These are phyloP conservation scores for Colletotrichum coccodes DNA, from an alignment of 2,329 filamentous ascomycete genomes.

Conservation along the genomic window DNA sequence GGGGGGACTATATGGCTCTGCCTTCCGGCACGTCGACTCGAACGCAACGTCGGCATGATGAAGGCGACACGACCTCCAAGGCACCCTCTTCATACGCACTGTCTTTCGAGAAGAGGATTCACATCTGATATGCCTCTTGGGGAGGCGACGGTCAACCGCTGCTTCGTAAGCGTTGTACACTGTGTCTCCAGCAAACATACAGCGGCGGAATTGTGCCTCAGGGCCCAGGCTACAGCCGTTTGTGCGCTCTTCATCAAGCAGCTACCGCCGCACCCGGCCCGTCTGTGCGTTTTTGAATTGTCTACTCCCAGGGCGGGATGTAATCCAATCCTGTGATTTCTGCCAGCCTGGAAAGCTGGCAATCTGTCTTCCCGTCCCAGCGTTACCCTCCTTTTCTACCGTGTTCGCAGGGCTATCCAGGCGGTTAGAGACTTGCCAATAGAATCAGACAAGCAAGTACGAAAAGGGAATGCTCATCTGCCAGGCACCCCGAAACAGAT, in stretches of 20 bases:
- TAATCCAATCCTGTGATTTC: not conserved
- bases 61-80: not conserved
- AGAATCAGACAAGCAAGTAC: slow-evolving; percentile 3
- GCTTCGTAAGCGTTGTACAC: not conserved
- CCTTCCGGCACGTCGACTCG: not conserved
- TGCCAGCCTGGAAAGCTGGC: not conserved
- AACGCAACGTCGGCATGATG: not conserved
- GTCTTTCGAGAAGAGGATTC: not conserved
- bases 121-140: not conserved
- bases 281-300: slow-evolving; percentile 8
- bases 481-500: not conserved
- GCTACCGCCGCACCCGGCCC: not conserved
- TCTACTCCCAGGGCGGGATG: not conserved
- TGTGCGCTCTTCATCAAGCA: not conserved
- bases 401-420: not conserved
- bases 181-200: not conserved
- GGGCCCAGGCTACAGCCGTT: not conserved
- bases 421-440: not conserved
- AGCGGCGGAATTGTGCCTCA: not conserved
- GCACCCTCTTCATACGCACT: not conserved
- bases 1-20: not conserved
- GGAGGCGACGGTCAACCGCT: not conserved
- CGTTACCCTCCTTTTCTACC: not conserved
- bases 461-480: slow-evolving; percentile 5
- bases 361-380: not conserved